Base-by-base conservation (phyloP, 768 basidiomycete genomes). In the Tricholomella constricta region DNA sequence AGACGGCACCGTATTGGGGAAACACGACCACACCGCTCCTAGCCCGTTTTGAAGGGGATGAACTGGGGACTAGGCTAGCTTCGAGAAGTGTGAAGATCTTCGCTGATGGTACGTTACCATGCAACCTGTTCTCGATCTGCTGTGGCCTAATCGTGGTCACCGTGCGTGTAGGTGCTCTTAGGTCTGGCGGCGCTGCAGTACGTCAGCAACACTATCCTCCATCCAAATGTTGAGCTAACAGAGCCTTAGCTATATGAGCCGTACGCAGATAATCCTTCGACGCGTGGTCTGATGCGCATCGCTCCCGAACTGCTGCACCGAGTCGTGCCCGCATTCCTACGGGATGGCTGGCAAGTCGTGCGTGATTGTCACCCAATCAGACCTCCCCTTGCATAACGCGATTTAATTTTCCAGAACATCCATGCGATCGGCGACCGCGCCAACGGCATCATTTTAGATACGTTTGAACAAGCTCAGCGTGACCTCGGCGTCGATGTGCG, bases 311-410 rank as follows among this genome's bases (percentile, higher is more conserved):
- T 75, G n/a, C 72, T 89, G 52, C 71, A 70, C 32, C 65, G 72
- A 11, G 66, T 82, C 19, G 77, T 89, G 46, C 74, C 76, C 11
- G 66, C 65, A 27, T 89, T 84, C 67, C 65, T 88, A 48, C 67
- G 76, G 45, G 84, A 84, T 59, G 83, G 81, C 2, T 89, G 87
- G 87, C 87, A 89, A 72, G 84, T 87, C 51, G 88, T 86, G 59
- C 69, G 83, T 69, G 20, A 14, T 14, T 27, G n/a, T 35, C 29
- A 23, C 25, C 22, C 27, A 7, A 7, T 22, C n/a, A 35, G 34
- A 7, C 6, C 11, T 14, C 6, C 6, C 34, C 34, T 20, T 20
- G 4, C 15, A 19, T 10, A 7, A 7, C 5, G 9, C 19, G 38
- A 32, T 40, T 20, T 37, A 2, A 17, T 19, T 1, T 40, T 10